Percentiles rank a stretch among this genome's conserved stretches.
phyloP scores from a whole-genome alignment of 108 stramenopile genomes.

The Nitzschia sp. region DNA sequence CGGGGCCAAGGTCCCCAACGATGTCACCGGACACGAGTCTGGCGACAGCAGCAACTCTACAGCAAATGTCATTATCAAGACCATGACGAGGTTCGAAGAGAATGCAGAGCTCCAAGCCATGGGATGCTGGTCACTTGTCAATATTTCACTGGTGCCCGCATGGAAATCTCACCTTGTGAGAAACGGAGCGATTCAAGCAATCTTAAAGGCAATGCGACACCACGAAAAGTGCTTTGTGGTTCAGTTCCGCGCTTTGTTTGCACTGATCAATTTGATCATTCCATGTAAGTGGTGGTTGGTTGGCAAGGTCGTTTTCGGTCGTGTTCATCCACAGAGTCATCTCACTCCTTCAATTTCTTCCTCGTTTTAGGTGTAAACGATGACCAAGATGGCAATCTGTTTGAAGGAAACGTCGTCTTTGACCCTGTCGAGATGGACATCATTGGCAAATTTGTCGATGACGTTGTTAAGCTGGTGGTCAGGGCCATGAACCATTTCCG shows the following conservation, averaged over 20 bases:
- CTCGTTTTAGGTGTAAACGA: not conserved
- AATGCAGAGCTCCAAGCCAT: constrained; percentile 86
- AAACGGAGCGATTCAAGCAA: constrained; percentile 78
- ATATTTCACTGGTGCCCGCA: constrained; percentile 82
- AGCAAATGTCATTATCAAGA: constrained; percentile 86
- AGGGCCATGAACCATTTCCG: constrained; percentile 88
- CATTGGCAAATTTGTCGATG: constrained; percentile 70
- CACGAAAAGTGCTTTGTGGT: constrained; percentile 86
- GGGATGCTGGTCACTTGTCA: constrained; percentile 94
- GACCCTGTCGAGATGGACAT: constrained; percentile 45
- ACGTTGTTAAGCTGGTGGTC: constrained; percentile 75
- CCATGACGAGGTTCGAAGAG: constrained; percentile 74
- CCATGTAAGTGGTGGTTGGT: constrained; percentile 11
- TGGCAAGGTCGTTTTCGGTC: not conserved
- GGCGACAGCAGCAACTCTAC: constrained; percentile 53
- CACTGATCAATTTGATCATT: constrained; percentile 91
- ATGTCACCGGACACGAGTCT: constrained; percentile 42
- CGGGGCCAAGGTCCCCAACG: constrained; percentile 55
- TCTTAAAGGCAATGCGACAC: constrained; percentile 78
- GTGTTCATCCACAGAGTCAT: too few relatives aligned
- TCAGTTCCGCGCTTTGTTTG: constrained; percentile 92
- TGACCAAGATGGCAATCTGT: not conserved
- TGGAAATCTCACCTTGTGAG: constrained; percentile 80
- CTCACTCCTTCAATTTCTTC: not conserved
- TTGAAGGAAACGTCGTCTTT: not conserved